Evolutionary conservation across 2,329 filamentous ascomycete genomes (phyloP), one percentile per base, ranked within the genome.

Genomic region (Sporothrix mexicana): DNA sequence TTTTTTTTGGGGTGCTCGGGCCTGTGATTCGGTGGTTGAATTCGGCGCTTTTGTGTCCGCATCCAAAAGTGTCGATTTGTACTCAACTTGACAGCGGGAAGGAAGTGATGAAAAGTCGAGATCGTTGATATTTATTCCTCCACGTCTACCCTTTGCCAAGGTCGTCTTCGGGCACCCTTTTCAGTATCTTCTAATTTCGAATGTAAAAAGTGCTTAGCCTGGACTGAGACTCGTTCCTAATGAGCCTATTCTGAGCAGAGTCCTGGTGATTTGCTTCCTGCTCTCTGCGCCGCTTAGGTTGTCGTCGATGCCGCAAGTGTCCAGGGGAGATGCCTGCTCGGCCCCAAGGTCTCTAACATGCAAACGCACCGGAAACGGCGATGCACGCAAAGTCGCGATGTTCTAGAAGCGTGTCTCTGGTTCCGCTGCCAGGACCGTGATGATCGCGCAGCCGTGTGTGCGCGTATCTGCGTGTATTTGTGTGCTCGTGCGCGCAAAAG

Each of bases 281-380:
- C 4, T n/a, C 59, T 49, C 17, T 49, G 62, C 12, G 43, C n/a
- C 43, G 43, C 12, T 15, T 2, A 13, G 7, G 23, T 36, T 51
- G 15, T 12, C 6, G 64, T 13, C 23, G 20, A 47, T 55, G 66
- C 5, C 49, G 25, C 30, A 12, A 41, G 23, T 25, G 47, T 41
- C 49, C 68, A 62, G 55, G 69, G 68, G 45, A 49, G 69, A 62
- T 62, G 69, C 69, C 55, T 70, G 69, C 17, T 70, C 69, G 55
- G 9, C 43, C 13, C 15, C 10, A 57, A 23, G n/a, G 43, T 25
- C 43, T 70, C 55, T 13, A 41, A 62, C 55, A 71, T 2, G 25
- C 30, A 30, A 53, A 36, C 69, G n/a, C 23, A 36, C 55, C 55
- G 20, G 41, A 10, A 8, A 59, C 51, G 36, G 36, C n/a, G 53